Evolutionary conservation across 345 rosid genomes (phyloP).

Genomic region (Ceriops decandra): DNA sequence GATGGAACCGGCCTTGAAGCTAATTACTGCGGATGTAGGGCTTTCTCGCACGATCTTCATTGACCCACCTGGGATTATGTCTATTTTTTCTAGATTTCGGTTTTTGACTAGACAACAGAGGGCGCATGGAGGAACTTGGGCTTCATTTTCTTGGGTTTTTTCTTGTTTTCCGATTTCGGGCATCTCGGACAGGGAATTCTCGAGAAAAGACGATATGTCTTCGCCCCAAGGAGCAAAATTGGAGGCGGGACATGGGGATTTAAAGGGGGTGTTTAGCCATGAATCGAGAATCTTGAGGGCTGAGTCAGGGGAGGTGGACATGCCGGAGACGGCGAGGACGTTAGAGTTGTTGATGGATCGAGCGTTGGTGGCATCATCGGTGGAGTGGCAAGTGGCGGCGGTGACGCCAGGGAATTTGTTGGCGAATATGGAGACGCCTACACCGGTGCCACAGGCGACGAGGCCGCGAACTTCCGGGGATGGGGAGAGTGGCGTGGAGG

Average conservation of each 20-base stretch:
- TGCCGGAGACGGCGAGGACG: slow-evolving; percentile 66
- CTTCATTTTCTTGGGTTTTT: neutral
- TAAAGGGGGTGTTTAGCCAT: slow-evolving; percentile 61
- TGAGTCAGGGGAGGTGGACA: slow-evolving; percentile 45
- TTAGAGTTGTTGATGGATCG: slow-evolving; percentile 73
- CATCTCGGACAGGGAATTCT: slow-evolving; percentile 49
- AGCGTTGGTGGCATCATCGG: slow-evolving; percentile 56
- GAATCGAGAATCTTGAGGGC: slow-evolving; percentile 57
- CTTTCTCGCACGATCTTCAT: slow-evolving; percentile 89
- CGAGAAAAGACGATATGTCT: slow-evolving; percentile 48
- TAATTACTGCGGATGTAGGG: slow-evolving; percentile 78
- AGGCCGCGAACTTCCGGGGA: slow-evolving; percentile 47
- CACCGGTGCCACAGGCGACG: slow-evolving; percentile 66
- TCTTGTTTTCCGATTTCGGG: slow-evolving; percentile 39
- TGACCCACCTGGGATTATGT: slow-evolving; percentile 75
- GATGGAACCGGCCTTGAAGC: slow-evolving; percentile 71
- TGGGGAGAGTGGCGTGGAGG: slow-evolving; percentile 18
- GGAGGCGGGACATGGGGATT: slow-evolving; percentile 42
- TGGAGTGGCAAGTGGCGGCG: slow-evolving; percentile 65
- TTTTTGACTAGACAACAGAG: slow-evolving; percentile 62
- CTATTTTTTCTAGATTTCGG: slow-evolving; percentile 52
- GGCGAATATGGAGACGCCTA: slow-evolving; percentile 73
- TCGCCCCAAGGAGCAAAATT: slow-evolving; percentile 55
- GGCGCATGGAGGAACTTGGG: slow-evolving; percentile 33
- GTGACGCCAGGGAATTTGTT: slow-evolving; percentile 75